phyloP scores from a whole-genome alignment of 768 basidiomycete genomes.

The Cantharellus anzutake region DNA sequence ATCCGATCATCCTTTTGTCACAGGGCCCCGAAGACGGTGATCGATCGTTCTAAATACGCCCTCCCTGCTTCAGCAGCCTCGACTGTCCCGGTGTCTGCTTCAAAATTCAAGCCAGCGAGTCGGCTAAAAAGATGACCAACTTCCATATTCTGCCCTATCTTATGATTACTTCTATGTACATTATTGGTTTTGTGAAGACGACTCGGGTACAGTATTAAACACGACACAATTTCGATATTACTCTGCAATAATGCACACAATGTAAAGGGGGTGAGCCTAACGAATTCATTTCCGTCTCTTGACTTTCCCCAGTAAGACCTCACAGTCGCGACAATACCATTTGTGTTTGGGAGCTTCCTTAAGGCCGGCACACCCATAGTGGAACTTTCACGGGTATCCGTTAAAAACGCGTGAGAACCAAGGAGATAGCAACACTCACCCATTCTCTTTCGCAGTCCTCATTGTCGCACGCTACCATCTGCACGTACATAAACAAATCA shows the following conservation, averaged over 20 bases:
- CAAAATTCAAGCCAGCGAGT: no score
- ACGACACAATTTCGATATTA: no score
- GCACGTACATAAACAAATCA: neutral
- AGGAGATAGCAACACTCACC: slow-evolving; percentile 8
- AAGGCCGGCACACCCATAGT: slow-evolving; percentile 12
- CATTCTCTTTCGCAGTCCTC: slow-evolving; percentile 13
- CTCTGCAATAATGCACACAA: no score
- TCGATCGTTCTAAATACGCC: neutral
- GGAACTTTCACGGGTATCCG: slow-evolving; percentile 9
- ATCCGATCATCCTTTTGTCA: no score
- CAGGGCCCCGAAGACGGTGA: neutral
- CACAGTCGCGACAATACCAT: slow-evolving; percentile 17
- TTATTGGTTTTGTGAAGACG: neutral
- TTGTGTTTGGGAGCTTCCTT: slow-evolving; percentile 11
- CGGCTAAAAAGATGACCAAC: no score
- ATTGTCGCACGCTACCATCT: slow-evolving; percentile 17
- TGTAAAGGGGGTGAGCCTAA: no score
- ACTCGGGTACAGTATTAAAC: no score
- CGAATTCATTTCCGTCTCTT: no score
- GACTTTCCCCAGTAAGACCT: slow-evolving; percentile 1
- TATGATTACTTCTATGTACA: neutral
- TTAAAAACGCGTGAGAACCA: neutral
- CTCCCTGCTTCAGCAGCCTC: no score
- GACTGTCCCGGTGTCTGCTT: no score
- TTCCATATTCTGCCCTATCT: no score